Evolutionary conservation across 1,139 yeast genomes (phyloP).

Genomic region (Suhomyces kunorum): DNA sequence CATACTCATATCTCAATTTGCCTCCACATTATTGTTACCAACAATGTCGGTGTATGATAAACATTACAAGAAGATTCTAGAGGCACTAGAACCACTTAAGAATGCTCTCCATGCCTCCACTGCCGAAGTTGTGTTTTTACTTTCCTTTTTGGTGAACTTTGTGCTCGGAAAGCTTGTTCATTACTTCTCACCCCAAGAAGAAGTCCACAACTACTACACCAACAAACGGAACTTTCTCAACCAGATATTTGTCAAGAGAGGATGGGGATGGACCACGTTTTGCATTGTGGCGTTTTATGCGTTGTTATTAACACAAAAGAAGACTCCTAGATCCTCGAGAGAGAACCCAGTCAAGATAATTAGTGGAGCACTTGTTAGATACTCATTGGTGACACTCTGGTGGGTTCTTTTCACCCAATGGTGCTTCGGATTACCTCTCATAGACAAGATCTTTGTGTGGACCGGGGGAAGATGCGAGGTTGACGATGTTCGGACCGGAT

Average conservation of each 20-base stretch:
- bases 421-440: conserved; percentile 83
- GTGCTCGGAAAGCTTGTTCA: conserved; percentile 37
- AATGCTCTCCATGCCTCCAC: conserved; percentile 17
- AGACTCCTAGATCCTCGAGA: not conserved
- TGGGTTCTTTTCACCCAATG: conserved; percentile 87
- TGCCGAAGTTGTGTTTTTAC: conserved; percentile 28
- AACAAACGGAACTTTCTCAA: conserved; percentile 68
- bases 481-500: conserved; percentile 9
- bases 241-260: conserved; percentile 73
- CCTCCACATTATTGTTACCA: not conserved
- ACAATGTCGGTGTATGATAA: conserved; percentile 23
- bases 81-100: conserved; percentile 11
- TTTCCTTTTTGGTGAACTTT: conserved; percentile 36
- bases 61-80: conserved; percentile 17
- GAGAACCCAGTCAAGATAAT: conserved; percentile 2
- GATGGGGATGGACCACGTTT: conserved; percentile 90
- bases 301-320: conserved; percentile 6
- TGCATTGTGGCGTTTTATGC: conserved; percentile 33
- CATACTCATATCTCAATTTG: not conserved
- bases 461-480: conserved; percentile 80
- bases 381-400: conserved; percentile 62
- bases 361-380: conserved; percentile 35
- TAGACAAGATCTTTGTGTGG: conserved; percentile 77
- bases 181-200: conserved; percentile 34
- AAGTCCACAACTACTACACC: conserved; percentile 57